Base-by-base conservation (phyloP, 148 eudicot genomes). In the Camellia sinensis region DNA sequence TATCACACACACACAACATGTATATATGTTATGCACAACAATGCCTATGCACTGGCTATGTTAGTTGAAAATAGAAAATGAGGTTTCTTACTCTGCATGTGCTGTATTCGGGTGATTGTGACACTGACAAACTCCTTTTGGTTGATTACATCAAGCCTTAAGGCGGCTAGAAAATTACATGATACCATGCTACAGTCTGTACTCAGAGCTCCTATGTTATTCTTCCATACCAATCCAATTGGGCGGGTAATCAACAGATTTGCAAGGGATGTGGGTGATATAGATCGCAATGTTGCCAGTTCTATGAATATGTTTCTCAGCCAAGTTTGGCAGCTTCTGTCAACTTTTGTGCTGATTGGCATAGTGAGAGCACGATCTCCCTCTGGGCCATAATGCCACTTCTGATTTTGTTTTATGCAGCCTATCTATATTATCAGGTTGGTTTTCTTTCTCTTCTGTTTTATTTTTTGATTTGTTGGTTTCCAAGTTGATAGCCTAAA, bases 331-430 rank as follows among this genome's bases (percentile, higher is more conserved):
- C 92, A 88, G 85, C 83, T 90, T 10, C 84, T 90, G 29, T 90
- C 92, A 56, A 90, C 92, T 57, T 90, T 90, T 80, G 84, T 86
- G 52, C 88, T 90, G 45, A 90, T 90, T 37, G 92, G 90, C 6
- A 67, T 88, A 57, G 90, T 88, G 68, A 90, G 92, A 90, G 92
- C 85, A 85, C 88, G 7, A 75, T 88, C 80, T 90, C 92, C 43
- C 84, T 90, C 37, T 90, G 92, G 92, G 92, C 88, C 79, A 90
- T 90, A 50, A 86, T 90, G 92, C 92, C 92, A 21, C 92, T 90
- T 67, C 85, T 90, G 80, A 86, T 90, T 76, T 46, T 90, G 78
- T 90, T 90, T 64, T 88, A 90, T 75, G 89, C 90, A 52, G 89
- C 92, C 65, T 90, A 90, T 82, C 80, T 88, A 17, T 90, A 90